Conservation (phyloP, 768 basidiomycete genomes). For the Melanogaster broomeanus region DNA sequence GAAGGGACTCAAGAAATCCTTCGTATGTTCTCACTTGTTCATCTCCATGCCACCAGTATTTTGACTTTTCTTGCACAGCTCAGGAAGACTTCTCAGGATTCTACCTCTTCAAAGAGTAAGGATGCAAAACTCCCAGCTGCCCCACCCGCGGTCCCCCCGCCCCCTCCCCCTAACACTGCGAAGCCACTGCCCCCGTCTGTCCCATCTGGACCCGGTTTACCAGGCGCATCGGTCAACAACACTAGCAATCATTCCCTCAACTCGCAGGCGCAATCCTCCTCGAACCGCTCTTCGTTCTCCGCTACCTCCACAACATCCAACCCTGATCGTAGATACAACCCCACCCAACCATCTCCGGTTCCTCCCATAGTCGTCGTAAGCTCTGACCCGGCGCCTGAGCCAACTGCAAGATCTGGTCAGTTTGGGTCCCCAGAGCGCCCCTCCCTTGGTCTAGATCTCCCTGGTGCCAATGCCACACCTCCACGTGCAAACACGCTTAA, state of each 20-base stretch:
- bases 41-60: constrained; percentile 18
- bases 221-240: constrained; percentile 36
- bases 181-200: constrained; percentile 64
- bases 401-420: constrained; percentile 41
- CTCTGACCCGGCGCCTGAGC: constrained; percentile 60
- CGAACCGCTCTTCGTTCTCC: constrained; percentile 46
- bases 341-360: constrained; percentile 47
- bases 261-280: constrained; percentile 40
- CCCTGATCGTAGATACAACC: constrained; percentile 60
- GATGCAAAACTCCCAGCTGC: constrained; percentile 52
- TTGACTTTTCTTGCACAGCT: constrained; percentile 46
- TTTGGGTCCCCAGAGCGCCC: constrained; percentile 50
- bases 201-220: constrained; percentile 38
- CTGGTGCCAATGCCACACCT: constrained; percentile 47
- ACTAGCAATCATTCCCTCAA: constrained; percentile 41
- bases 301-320: constrained; percentile 39
- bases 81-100: constrained; percentile 68
- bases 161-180: constrained; percentile 63
- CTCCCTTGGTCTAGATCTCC: constrained; percentile 48
- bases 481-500: constrained; percentile 70
- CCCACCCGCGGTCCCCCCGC: constrained; percentile 46
- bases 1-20: constrained; percentile 85
- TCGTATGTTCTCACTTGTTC: constrained; percentile 47
- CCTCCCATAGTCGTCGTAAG: constrained; percentile 90
- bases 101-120: constrained; percentile 67